Evolutionary conservation across 139 green algal species (phyloP).

Genomic region (Picochlorum sp.): DNA sequence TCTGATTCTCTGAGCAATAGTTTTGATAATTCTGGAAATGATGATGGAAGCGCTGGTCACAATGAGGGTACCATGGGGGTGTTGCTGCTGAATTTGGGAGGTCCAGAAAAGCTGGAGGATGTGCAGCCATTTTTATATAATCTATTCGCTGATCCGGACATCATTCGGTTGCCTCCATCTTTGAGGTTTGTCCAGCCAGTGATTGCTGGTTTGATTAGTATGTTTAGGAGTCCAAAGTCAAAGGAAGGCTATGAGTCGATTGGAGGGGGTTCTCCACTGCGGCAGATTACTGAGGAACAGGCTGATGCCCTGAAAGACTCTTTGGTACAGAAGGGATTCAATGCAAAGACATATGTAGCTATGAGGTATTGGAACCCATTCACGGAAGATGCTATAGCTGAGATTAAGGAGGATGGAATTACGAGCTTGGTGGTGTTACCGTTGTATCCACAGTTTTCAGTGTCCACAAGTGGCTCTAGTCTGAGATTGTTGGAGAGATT

Average conservation of each 20-base stretch:
- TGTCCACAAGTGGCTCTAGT: conserved; percentile 84
- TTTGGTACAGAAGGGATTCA: conserved; percentile 35
- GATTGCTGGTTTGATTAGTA: conserved; percentile 78
- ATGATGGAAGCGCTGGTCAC: no score
- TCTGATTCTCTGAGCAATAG: no score
- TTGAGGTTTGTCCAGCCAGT: conserved; percentile 72
- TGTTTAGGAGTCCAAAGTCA: conserved; percentile 76
- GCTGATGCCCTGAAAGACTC: conserved; percentile 57
- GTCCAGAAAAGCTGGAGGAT: conserved; percentile 91
- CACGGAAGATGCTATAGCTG: conserved; percentile 56
- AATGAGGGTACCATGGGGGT: conserved; percentile 65
- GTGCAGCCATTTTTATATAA: conserved; percentile 99
- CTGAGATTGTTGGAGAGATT: conserved; percentile 86
- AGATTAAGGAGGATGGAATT: conserved; percentile 77
- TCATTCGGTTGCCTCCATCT: conserved; percentile 74
- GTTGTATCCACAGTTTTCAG: conserved; percentile 95
- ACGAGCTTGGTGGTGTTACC: conserved; percentile 84
- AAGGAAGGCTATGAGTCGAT: conserved; percentile 88
- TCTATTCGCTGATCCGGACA: conserved; percentile 95
- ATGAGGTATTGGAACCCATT: conserved; percentile 99
- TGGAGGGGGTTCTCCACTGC: conserved; percentile 87
- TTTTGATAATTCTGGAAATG: no score
- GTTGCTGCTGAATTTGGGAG: conserved; percentile 94
- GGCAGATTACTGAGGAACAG: conserved; percentile 91
- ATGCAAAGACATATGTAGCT: conserved; percentile 82